These are phyloP conservation scores for Tritrichomonas foetus DNA, from an alignment of 208 protist species.

Conservation along the genomic window DNA sequence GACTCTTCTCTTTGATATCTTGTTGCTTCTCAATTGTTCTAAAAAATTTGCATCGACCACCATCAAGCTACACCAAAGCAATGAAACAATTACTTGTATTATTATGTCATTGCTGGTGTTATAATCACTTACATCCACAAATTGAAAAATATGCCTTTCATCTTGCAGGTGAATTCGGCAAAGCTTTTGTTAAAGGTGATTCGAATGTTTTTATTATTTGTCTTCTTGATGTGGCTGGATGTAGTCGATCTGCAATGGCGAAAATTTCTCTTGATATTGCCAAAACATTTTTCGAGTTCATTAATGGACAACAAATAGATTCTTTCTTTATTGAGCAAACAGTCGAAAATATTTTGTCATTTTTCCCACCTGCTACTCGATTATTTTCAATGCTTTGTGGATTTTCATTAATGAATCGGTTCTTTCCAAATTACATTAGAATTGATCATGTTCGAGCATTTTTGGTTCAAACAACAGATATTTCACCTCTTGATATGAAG, in stretches of 20 bases:
- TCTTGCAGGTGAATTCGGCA: background rate
- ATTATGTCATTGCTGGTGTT: background rate
- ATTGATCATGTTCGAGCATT: background rate
- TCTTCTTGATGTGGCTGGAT: background rate
- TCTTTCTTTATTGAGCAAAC: background rate
- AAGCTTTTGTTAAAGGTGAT: background rate
- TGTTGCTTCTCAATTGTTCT: background rate
- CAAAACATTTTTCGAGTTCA: background rate
- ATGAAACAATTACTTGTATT: background rate
- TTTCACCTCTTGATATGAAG: background rate
- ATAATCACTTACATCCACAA: background rate
- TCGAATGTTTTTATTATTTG: background rate
- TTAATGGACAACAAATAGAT: background rate
- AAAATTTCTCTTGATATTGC: background rate
- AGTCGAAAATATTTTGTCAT: background rate
- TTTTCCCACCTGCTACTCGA: background rate
- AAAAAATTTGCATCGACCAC: background rate
- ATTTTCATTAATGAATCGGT: background rate
- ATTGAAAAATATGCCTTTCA: background rate
- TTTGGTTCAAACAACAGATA: background rate
- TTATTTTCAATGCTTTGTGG: constrained; percentile 18
- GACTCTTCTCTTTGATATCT: background rate
- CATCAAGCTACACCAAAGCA: too few relatives aligned
- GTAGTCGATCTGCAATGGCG: background rate
- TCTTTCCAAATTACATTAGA: background rate